These are phyloP conservation scores for Xylaria sp. DNA, from an alignment of 2,329 filamentous ascomycete genomes.

Conservation along the genomic window DNA sequence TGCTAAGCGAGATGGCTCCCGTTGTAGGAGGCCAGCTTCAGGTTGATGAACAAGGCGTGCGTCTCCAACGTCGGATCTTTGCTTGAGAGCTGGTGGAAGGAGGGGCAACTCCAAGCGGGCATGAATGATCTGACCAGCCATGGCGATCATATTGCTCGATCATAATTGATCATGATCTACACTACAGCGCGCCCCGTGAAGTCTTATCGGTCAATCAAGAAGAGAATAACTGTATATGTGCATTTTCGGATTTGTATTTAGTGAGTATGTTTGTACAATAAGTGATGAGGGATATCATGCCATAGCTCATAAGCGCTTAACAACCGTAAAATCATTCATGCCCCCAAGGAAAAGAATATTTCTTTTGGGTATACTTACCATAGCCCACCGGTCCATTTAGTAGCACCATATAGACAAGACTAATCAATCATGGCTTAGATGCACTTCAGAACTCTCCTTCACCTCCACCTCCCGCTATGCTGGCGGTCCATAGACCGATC, in stretches of 20 bases:
- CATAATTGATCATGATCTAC: constrained; percentile 5
- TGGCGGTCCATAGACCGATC: constrained; percentile 78
- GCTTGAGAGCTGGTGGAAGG: constrained; percentile 6
- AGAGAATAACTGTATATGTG: constrained; percentile 7
- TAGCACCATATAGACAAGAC: constrained; percentile 2
- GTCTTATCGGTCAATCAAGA: not conserved
- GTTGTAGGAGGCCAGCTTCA: constrained; percentile 17
- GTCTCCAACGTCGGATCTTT: not conserved
- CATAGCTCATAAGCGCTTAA: constrained; percentile 52
- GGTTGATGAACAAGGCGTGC: constrained; percentile 2
- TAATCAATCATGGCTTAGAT: not conserved
- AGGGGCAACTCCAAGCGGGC: constrained; percentile 3
- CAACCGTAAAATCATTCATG: constrained; percentile 26
- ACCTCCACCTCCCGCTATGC: constrained; percentile 70
- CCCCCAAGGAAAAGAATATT: constrained; percentile 28
- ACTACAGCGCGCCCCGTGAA: not conserved
- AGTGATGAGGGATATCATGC: constrained; percentile 56
- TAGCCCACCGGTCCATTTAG: not conserved
- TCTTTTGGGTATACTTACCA: constrained; percentile 19
- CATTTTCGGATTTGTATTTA: constrained; percentile 14
- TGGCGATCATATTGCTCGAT: not conserved
- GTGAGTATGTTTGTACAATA: constrained; percentile 38
- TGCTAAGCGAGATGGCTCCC: constrained; percentile 18
- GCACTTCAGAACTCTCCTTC: constrained; percentile 66
- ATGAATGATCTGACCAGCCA: constrained; percentile 22